A percentile compares a stretch with the other conserved stretches of the same genome.
These are phyloP conservation scores for Limonium bicolor DNA, from an alignment of 148 eudicot species.

Conservation along the genomic window DNA sequence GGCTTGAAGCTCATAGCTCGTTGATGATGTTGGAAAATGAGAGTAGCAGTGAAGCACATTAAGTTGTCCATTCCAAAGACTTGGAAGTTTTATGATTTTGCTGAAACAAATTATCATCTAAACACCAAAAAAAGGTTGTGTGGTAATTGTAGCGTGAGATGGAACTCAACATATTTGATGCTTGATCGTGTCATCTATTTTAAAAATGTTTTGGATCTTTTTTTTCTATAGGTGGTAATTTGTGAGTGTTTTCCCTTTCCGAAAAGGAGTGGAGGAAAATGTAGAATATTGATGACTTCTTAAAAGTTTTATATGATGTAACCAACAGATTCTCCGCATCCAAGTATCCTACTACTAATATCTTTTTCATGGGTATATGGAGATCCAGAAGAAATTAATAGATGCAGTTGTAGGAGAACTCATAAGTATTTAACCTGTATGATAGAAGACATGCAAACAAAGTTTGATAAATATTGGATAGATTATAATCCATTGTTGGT, in stretches of 20 bases:
- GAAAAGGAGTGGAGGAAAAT: constrained; percentile 1
- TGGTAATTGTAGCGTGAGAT: too few relatives aligned
- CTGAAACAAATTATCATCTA: background rate
- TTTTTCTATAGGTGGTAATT: background rate
- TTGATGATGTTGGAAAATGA: constrained; percentile 3
- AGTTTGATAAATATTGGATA: too few relatives aligned
- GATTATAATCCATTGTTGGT: too few relatives aligned
- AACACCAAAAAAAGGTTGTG: too few relatives aligned
- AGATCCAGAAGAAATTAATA: too few relatives aligned
- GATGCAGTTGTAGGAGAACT: too few relatives aligned
- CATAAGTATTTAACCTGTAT: too few relatives aligned
- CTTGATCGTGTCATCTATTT: constrained; percentile 1
- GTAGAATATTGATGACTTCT: background rate
- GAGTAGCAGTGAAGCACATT: constrained; percentile 2
- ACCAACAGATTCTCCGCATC: too few relatives aligned
- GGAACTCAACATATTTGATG: background rate
- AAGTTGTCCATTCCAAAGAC: constrained; percentile 1
- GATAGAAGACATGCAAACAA: too few relatives aligned
- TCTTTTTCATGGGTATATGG: too few relatives aligned
- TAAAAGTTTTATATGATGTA: constrained; percentile 4
- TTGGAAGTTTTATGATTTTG: constrained; percentile 1
- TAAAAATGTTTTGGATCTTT: too few relatives aligned
- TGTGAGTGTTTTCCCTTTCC: background rate
- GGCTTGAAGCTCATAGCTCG: constrained; percentile 2
- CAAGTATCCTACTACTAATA: too few relatives aligned